Base-by-base conservation (phyloP, 495 filamentous ascomycete genomes). In the Aspergillus kassunensis region DNA sequence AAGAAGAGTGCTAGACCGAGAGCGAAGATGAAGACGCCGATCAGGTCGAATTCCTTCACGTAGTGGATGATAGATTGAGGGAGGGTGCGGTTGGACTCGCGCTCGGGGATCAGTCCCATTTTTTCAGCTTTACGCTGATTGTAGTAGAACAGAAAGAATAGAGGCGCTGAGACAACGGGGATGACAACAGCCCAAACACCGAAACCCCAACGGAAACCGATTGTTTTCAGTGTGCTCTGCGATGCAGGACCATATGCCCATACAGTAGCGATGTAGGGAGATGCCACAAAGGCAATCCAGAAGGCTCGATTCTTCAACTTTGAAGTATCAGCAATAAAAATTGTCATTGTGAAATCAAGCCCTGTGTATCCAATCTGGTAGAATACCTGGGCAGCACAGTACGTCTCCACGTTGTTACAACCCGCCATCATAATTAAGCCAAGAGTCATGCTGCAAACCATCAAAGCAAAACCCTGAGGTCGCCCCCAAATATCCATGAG, bases 401-500 rank as follows among this genome's bases (percentile, higher is more conserved):
- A 80, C 0, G 70, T 68, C 29, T 71, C 49, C 13, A 78, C 68
- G 31, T 68, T 67, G 5, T 74, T 63, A 45, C 75, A 79, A 0
- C 53, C 59, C 13, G 76, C 77, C 69, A 80, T 77, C 63, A 79
- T 65, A 36, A 80, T 70, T 20, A 79, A 48, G 1, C 74, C 76
- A 20, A 76, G 27, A 1, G 68, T 69, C 21, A 63, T 55, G 43
- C 69, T 56, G 20, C 56, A 42, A 6, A 76, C 51, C 59, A 68
- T 65, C 39, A 79, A 29, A 8, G 62, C 75, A 51, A 83, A 85
- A 31, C 70, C 70, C 27, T 77, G 57, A 59, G 79, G 54, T 56
- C 80, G 61, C 31, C 84, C 85, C 74, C 78, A 88, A 18, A 84
- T 67, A 58, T 87, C 82, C 44, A 87, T 70, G 20, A 88, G 65